Base-by-base conservation (phyloP, 2,329 filamentous ascomycete species). In the Penicillium sp. region DNA sequence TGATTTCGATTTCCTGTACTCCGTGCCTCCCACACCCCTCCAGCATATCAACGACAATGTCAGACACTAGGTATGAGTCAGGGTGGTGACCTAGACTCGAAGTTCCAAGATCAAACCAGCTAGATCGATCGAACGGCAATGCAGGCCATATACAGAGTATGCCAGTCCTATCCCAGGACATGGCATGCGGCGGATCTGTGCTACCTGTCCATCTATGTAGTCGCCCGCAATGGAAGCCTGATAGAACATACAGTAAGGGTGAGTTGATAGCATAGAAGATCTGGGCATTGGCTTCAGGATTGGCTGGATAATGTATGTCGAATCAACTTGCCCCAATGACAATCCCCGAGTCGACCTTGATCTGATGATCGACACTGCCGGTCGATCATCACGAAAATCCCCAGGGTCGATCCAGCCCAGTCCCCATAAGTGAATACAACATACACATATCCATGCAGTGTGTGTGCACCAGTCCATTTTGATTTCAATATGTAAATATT, bases 351-450 rank as follows among this genome's bases (percentile, higher is more conserved):
- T 11, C 22, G 13, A 41, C 19, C 36, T 29, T 11, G 31, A 33
- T 43, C 34, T 11, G 31, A 33, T 43, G 46, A 49, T 49, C 46
- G 39, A 44, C 46, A 22, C 33, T 27, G 38, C 16, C 18, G 27
- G 46, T 25, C 31, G 46, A 48, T 43, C 46, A 41, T 29, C 38
- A 35, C 27, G 28, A 27, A 7, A 18, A 11, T 22, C 33, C 40
- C 39, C 46, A 49, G 46, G 37, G 12, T 48, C 33, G 13, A 36
- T 41, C 6, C 13, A 22, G 35, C 19, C 33, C 6, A 33, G 13
- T 10, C 33, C 18, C 46, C 46, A 44, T 43, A 36, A 8, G 5
- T 25, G 22, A 2, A 7, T 25, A 25, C 22, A 25, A 25, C 22
- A 25, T 25, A 25, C 22, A 25, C n/a, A 14, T 22, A n/a, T n/a